Base-by-base conservation (phyloP, 768 basidiomycete species). In the Pleurotus tuber-regium region DNA sequence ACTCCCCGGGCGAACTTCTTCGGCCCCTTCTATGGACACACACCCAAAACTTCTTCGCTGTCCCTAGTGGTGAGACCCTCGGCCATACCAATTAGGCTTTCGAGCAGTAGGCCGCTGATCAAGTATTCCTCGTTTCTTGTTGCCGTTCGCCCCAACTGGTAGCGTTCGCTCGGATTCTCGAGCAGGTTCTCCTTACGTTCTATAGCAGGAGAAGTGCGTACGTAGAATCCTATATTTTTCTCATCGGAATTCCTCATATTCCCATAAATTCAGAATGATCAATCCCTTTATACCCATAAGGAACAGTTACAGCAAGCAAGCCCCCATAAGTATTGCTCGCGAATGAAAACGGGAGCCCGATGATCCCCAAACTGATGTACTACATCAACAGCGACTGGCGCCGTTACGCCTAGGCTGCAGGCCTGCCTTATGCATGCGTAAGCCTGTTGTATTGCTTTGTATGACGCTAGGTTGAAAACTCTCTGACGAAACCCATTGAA, bases 301-400 rank as follows among this genome's bases (percentile, higher is more conserved):
- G 70, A 79, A 29, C 77, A 80, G 56, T 57, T 70, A 3, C 62
- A 64, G 46, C 76, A 47, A 79, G 79, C 61, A 70, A 67, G 46
- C 70, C 73, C 6, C 76, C 73, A 1, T 47, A 70, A 16, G 51
- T 36, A 33, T 64, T 76, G 11, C 75, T 73, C 1, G 65, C 66
- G 31, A 62, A 66, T 23, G 61, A 62, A 24, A 56, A 62, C 33
- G 66, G 67, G 21, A 70, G 74, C 1, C 72, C 73, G n/a, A 84
- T 87, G 59, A 66, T 91, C 11, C 87, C 85, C 7, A 89, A 91
- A 63, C 67, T 58, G 26, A 82, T 86, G 66, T 91, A 90, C 62
- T 83, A 87, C 61, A 89, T 88, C 2, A 83, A 81, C 49, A 87
- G 85, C 53, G 88, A 90, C 65, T 76, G 80, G 29, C 81, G 82